Evolutionary conservation across 2,329 filamentous ascomycete species (phyloP), one percentile per base, ranked within the genome.

Genomic region (Blastomyces emzantsi): DNA sequence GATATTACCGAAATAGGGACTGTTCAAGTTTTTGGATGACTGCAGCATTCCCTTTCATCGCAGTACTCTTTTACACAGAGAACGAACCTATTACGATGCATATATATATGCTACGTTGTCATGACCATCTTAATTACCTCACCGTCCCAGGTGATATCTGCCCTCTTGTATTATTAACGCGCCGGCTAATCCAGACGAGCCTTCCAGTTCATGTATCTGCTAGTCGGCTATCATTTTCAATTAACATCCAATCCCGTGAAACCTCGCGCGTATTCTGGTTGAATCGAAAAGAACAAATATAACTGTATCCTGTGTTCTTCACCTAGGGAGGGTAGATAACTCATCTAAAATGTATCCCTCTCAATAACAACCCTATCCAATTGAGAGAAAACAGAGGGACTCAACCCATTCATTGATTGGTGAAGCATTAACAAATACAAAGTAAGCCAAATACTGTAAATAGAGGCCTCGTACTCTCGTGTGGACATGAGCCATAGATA

Each of bases 21-120:
- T 17, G 61, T 64, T 17, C 60, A 63, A 49, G 61, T 64, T 8
- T 64, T 62, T 45, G 63, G 63, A 62, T 62, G 61, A 62, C 51
- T n/a, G 41, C 22, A 7, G 22, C 25, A n/a, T 57, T 22, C 1
- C 19, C 25, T 19, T 57, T 28, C 36, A 1, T 2, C n/a, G 8
- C 33, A 22, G 33, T 33, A 5, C 33, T 25, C 13, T 22, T 3
- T 5, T 3, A 7, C 33, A 1, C 3, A 41, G 28, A 30, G 2
- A 3, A 33, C 33, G 33, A 33, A 33, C 33, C 3, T 5, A 22
- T 41, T 22, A 41, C 30, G 45, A 49, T 43, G 2, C 15, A 13
- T 25, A 41, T 57, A 39, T n/a, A 25, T 57, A 55, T 41, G 33
- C 11, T 57, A 57, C 55, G 33, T 25, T n/a, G n/a, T 28, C 19